Evolutionary conservation across 2,329 filamentous ascomycete species (phyloP), one percentile per base, ranked within the genome.

Genomic region (Ophiosphaerella herpotricha): DNA sequence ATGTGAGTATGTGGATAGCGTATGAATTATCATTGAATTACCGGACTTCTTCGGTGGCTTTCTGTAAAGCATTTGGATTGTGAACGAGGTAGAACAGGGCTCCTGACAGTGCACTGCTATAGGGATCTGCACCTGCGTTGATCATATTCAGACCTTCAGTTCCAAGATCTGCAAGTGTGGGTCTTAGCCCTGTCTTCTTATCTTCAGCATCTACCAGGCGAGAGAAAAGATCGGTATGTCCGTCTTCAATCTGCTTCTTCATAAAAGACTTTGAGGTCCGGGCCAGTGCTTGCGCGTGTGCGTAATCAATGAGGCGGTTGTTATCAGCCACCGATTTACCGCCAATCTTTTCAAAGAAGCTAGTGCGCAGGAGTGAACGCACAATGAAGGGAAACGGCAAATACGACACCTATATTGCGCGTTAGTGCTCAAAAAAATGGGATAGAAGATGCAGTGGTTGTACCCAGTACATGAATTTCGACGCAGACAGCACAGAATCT

Each of bases 61-160:
- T 57, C 14, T 51, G 14, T 11, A 74, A 62, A 13, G 55, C 57
- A 13, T 51, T 41, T 1, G 62, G 55, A 39, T 76, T 71, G 31
- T 72, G 69, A 3, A 72, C 50, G 8, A 77, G 65, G 54, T 77
- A 76, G 58, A 74, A 75, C 39, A 77, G 57, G 2, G 57, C 58
- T 18, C 64, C 65, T 4, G 62, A 52, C 13, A 72, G 42, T 13
- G 67, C 61, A 21, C 68, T 67, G 6, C 67, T 68, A 7, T 66
- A 71, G 2, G 74, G 74, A 46, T 76, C 75, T n/a, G 64, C 65
- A 11, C 70, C 77, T 1, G 77, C 77, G 23, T 75, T 73, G 38
- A 79, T 78, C 38, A 79, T 56, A 4, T 75, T 72, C 38, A 76
- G 70, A 32, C 68, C 71, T 52, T 80, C 78, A 34, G 69, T 72